Percentiles rank a stretch among this genome's conserved stretches.
phyloP scores from a whole-genome alignment of 2,329 filamentous ascomycete genomes.

The Xylariales sp. region DNA sequence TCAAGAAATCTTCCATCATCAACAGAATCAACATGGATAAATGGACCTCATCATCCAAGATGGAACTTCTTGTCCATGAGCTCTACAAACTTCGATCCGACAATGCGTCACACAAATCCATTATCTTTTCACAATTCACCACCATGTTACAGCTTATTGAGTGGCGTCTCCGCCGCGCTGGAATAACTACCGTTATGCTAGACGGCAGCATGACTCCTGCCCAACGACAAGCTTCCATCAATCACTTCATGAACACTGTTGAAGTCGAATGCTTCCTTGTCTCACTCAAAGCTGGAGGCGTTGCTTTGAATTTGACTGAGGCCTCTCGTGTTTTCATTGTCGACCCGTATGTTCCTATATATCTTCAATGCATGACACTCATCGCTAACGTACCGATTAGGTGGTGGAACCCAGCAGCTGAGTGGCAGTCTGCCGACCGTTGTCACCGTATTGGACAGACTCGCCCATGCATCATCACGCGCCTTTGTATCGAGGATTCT shows the following conservation, averaged over 20 bases:
- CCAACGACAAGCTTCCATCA: constrained; percentile 88
- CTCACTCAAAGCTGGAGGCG: constrained; percentile 91
- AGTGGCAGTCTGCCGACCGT: constrained; percentile 95
- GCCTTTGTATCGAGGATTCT: constrained; percentile 93
- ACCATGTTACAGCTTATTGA: constrained; percentile 96
- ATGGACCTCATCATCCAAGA: constrained; percentile 98
- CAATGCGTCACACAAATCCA: constrained; percentile 91
- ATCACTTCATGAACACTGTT: constrained; percentile 93
- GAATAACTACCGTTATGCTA: constrained; percentile 96
- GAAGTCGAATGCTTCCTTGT: constrained; percentile 96
- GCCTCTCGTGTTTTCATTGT: constrained; percentile 94
- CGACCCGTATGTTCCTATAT: constrained; percentile 81
- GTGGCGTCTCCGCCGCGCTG: constrained; percentile 93
- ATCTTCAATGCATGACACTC: too few relatives aligned
- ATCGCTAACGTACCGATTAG: constrained; percentile 33
- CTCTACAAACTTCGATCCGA: constrained; percentile 87
- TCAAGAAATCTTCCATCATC: constrained; percentile 97
- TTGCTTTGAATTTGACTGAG: constrained; percentile 92
- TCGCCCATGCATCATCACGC: constrained; percentile 88
- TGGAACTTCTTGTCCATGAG: constrained; percentile 92
- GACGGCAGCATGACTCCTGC: constrained; percentile 96
- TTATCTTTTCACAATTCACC: constrained; percentile 96
- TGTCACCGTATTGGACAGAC: constrained; percentile 95
- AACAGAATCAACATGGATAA: constrained; percentile 99
- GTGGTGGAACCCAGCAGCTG: constrained; percentile 99